These are phyloP conservation scores for Ophiostoma montium DNA, from an alignment of 2,329 filamentous ascomycete genomes.

Conservation along the genomic window DNA sequence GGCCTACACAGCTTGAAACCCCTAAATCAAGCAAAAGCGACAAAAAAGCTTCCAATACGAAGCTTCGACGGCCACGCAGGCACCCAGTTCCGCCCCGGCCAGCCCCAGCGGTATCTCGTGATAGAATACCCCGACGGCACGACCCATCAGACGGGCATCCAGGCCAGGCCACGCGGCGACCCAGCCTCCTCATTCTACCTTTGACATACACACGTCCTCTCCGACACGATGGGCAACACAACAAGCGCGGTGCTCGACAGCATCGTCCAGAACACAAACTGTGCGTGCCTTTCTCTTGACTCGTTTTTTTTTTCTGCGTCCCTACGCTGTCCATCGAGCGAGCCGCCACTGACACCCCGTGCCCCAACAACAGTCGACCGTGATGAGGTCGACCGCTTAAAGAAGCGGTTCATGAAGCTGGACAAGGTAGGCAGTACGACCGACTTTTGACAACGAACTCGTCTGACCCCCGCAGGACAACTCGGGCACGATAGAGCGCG, in stretches of 20 bases:
- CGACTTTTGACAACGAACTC: neutral
- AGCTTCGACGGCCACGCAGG: neutral
- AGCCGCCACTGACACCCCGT: neutral
- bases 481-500: conserved; percentile 94
- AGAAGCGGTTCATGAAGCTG: conserved; percentile 98
- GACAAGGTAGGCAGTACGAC: conserved; percentile 58
- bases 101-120: neutral
- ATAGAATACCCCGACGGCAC: neutral
- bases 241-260: conserved; percentile 73
- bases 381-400: conserved; percentile 88
- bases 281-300: too few relatives aligned
- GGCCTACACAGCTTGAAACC: too few relatives aligned
- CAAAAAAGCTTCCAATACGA: too few relatives aligned
- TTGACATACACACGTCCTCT: neutral
- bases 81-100: neutral
- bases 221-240: conserved; percentile 46
- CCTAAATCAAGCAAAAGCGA: too few relatives aligned
- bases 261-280: conserved; percentile 94
- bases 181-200: neutral
- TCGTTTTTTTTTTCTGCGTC: too few relatives aligned
- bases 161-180: too few relatives aligned
- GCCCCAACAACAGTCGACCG: conserved; percentile 69
- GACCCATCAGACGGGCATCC: neutral
- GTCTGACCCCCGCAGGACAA: conserved; percentile 54
- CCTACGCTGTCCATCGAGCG: neutral